Evolutionary conservation across 2,329 filamentous ascomycete genomes (phyloP), one percentile per base, ranked within the genome.

Genomic region (Periconia sp.): DNA sequence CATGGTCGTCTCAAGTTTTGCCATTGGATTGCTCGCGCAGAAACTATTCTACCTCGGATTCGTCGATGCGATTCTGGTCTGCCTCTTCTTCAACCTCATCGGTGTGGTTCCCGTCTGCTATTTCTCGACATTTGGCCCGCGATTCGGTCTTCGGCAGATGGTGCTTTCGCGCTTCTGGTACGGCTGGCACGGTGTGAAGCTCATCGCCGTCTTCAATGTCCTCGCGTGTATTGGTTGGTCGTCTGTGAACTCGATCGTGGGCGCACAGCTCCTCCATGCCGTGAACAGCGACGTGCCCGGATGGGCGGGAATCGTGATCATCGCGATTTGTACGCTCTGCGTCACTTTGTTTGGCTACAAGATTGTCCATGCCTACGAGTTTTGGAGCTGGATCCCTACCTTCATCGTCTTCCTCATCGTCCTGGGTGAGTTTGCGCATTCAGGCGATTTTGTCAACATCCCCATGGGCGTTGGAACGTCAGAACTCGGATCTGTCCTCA

Each of bases 121-220:
- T 70, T 91, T 91, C 75, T 87, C 85, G 2, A 88, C 83, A 13
- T 89, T 91, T 61, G 88, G 88, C 3, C 85, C 88, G 3, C 73
- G 74, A 7, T 90, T 89, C 53, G 88, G 88, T 4, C 75, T 91
- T 51, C 82, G 88, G 40, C 88, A 91, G 63, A 90, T 92, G 84
- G 86, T 91, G 1, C 76, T 92, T n/a, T 84, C 85, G 9, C 78
- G 88, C 24, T 91, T 86, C 71, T 91, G 79, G 71, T 91, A 90
- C 64, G 88, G 88, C 7, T 88, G 82, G 70, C 84, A 81, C 53
- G 79, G 78, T n/a, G 83, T 84, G 22, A 87, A 87, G 66, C 68
- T 88, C 54, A 81, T 89, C 61, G 86, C 86, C 38, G 69, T 86
- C 56, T 84, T 91, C 65, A 88, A 89, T 68, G 73, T 87, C 26